A percentile compares a stretch with the other conserved stretches of the same genome.
These are phyloP conservation scores for Erodium texanum DNA, from an alignment of 441 rosid species.

Conservation along the genomic window DNA sequence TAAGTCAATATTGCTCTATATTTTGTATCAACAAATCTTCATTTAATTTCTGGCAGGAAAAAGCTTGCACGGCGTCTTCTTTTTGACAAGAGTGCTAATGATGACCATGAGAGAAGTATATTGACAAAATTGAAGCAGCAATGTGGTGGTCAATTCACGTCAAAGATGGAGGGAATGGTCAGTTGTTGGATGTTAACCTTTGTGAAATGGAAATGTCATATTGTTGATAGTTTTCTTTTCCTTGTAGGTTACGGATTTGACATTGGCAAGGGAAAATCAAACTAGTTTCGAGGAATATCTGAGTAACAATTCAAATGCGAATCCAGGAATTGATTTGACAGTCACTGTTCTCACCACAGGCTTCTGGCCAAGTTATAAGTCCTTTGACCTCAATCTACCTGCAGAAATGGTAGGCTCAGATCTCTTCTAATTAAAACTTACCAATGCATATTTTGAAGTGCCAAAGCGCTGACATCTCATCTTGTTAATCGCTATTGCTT, in stretches of 20 bases:
- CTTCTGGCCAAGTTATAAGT: constrained; percentile 96
- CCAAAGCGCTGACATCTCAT: background rate
- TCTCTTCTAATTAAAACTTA: background rate
- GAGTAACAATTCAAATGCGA: constrained; percentile 40
- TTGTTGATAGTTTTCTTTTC: background rate
- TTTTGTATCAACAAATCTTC: too few species aligned
- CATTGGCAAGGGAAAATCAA: constrained; percentile 90
- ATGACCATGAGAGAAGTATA: constrained; percentile 86
- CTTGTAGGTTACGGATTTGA: constrained; percentile 83
- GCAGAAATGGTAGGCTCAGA: constrained; percentile 65
- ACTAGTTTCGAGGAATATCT: constrained; percentile 69
- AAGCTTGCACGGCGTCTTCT: constrained; percentile 87
- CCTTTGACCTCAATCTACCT: constrained; percentile 83
- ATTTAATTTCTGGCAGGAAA: constrained; percentile 41
- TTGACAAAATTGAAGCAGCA: constrained; percentile 90
- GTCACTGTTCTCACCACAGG: constrained; percentile 96
- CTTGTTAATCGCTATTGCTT: constrained; percentile 7
- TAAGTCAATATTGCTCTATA: too few species aligned
- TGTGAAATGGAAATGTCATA: constrained; percentile 1
- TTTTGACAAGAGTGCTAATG: constrained; percentile 86
- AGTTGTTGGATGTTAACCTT: constrained; percentile 17
- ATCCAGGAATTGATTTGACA: constrained; percentile 78
- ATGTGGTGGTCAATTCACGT: constrained; percentile 93
- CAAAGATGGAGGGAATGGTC: constrained; percentile 99
- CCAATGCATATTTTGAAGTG: background rate